phyloP scores from a whole-genome alignment of 371 early-diverging fungal genomes.

The Dinochytrium kinnereticum region DNA sequence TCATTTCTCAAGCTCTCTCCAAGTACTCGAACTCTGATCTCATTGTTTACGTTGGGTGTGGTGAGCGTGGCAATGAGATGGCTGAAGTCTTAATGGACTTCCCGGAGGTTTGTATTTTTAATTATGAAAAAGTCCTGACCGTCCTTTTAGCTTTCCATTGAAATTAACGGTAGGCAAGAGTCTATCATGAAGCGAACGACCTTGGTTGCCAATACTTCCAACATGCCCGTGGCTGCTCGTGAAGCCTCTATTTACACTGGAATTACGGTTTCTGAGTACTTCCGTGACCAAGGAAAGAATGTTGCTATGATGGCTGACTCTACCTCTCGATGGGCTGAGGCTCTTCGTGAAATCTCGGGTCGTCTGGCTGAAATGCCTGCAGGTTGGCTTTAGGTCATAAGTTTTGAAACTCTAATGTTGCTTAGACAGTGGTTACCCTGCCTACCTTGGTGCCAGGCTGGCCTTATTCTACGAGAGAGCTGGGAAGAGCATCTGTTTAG shows the following conservation, averaged over 20 bases:
- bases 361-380: slow-evolving; percentile 99
- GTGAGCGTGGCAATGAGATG: slow-evolving; percentile 99
- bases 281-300: slow-evolving; percentile 99
- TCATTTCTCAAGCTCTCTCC: slow-evolving; percentile 99
- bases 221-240: slow-evolving; percentile 99
- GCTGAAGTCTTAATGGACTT: slow-evolving; percentile 99
- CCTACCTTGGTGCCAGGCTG: slow-evolving; percentile 98
- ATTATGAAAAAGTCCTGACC: not conserved
- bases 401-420: slow-evolving; percentile 6
- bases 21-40: slow-evolving; percentile 99
- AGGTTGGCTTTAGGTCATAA: slow-evolving; percentile 44
- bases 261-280: slow-evolving; percentile 99
- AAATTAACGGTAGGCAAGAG: slow-evolving; percentile 91
- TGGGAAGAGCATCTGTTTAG: slow-evolving; percentile 95
- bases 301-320: slow-evolving; percentile 99
- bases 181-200: slow-evolving; percentile 99
- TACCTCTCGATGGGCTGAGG: slow-evolving; percentile 99
- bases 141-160: slow-evolving; percentile 74
- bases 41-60: slow-evolving; percentile 99
- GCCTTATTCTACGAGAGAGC: slow-evolving; percentile 99
- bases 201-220: slow-evolving; percentile 99
- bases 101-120: slow-evolving; percentile 72
- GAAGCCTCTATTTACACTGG: slow-evolving; percentile 99
- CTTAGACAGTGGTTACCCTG: slow-evolving; percentile 98
- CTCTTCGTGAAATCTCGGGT: slow-evolving; percentile 99